Base-by-base conservation (phyloP, 345 rosid genomes). In the Melaleuca alternifolia region DNA sequence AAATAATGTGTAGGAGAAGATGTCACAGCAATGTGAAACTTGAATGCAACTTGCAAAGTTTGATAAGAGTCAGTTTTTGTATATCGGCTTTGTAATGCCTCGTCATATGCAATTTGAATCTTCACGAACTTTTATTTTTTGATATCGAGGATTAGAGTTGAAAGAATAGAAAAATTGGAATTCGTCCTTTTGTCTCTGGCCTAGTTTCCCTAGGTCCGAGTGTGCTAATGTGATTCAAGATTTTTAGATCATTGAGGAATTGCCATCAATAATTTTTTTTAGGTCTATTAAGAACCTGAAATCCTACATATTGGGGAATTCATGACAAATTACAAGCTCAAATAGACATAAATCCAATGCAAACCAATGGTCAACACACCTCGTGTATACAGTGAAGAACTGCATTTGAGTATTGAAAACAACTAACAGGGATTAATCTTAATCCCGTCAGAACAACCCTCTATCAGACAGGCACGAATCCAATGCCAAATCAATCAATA, bases 71-170 rank as follows among this genome's bases (percentile, higher is more conserved):
- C 18, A 0, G n/a, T 59, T n/a, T n/a, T 59, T 1, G 1, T n/a
- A 28, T n/a, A n/a, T 59, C 6, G 33, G n/a, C 33, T n/a, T 59
- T n/a, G 71, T n/a, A 59, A n/a, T 2, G 1, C 8, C 9, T 59
- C 2, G 18, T 1, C 1, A 28, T 1, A 0, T 59, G 10, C 1
- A 0, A 6, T n/a, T 59, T 28, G 37, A 28, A 59, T 59, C 9
- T 59, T n/a, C 6, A 13, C 6, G 16, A 26, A 28, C 10, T 6
- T n/a, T 13, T n/a, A 11, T 2, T 59, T 59, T 59, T 59, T 2
- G 5, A 59, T n/a, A n/a, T 59, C 16, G 10, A n/a, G 37, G 33
- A 59, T 59, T 9, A 3, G 12, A 59, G 71, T n/a, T 6, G 71
- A n/a, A n/a, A 59, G 37, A n/a, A 59, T n/a, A 59, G n/a, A 59